These are phyloP conservation scores for Waltergamsia citrina DNA, from an alignment of 2,329 filamentous ascomycete species.

Conservation along the genomic window DNA sequence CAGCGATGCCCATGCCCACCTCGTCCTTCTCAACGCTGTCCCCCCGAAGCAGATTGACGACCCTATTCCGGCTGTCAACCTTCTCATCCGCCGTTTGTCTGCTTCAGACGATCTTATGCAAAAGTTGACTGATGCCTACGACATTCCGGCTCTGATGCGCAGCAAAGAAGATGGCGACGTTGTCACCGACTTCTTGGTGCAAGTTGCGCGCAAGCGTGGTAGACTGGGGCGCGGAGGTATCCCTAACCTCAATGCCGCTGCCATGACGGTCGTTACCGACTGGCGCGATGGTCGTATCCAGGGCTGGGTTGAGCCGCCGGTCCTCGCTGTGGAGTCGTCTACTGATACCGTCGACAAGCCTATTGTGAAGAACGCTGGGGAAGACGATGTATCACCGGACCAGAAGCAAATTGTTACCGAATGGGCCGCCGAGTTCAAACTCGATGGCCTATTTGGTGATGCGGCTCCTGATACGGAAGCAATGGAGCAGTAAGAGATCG, in stretches of 20 bases:
- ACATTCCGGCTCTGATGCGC: slow-evolving; percentile 68
- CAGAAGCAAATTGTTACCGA: slow-evolving; percentile 85
- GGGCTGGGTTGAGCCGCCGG: slow-evolving; percentile 77
- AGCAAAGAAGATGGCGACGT: slow-evolving; percentile 59
- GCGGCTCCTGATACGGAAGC: slow-evolving; percentile 26
- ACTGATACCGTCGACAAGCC: slow-evolving; percentile 14
- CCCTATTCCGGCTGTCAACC: slow-evolving; percentile 74
- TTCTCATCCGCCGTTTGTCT: slow-evolving; percentile 76
- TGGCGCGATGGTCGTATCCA: slow-evolving; percentile 94
- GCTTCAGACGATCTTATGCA: slow-evolving; percentile 62
- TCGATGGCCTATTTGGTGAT: slow-evolving; percentile 86
- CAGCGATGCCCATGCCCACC: slow-evolving; percentile 68
- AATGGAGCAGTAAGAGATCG: slow-evolving; percentile 38
- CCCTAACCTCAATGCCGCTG: slow-evolving; percentile 79
- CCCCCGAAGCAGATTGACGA: slow-evolving; percentile 93
- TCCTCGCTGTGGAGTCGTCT: slow-evolving; percentile 41
- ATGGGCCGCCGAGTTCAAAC: slow-evolving; percentile 90
- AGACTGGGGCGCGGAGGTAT: slow-evolving; percentile 81
- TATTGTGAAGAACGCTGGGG: slow-evolving; percentile 26
- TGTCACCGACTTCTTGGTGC: slow-evolving; percentile 85
- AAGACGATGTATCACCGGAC: slow-evolving; percentile 43
- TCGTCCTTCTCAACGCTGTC: slow-evolving; percentile 83
- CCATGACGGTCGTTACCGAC: slow-evolving; percentile 90
- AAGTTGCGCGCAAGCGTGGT: slow-evolving; percentile 89
- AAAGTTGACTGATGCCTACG: slow-evolving; percentile 76